These are phyloP conservation scores for Melastoma malabathricum DNA, from an alignment of 345 rosid species.

Conservation along the genomic window DNA sequence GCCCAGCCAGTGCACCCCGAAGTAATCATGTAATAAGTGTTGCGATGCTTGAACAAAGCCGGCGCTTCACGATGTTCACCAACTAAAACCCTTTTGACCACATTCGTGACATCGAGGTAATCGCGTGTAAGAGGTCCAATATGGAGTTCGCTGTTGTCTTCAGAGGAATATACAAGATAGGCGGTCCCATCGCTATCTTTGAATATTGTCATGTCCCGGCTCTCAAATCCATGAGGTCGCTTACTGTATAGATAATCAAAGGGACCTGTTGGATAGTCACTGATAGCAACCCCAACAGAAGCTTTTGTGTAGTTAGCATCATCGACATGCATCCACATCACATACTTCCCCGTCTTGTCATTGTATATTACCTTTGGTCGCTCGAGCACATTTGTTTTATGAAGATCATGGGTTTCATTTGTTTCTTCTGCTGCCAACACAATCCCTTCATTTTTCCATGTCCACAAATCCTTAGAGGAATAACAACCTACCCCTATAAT, in stretches of 20 bases:
- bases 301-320: conserved; percentile 93
- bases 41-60: conserved; percentile 62
- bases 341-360: conserved; percentile 53
- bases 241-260: conserved; percentile 60
- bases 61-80: conserved; percentile 90
- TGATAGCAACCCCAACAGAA: conserved; percentile 62
- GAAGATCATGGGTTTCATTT: conserved; percentile 62
- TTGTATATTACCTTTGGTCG: conserved; percentile 89
- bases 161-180: conserved; percentile 70
- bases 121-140: conserved; percentile 64
- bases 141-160: conserved; percentile 84
- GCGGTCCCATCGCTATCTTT: conserved; percentile 74
- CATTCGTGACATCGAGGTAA: conserved; percentile 48
- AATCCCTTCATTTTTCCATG: conserved; percentile 86
- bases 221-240: conserved; percentile 74
- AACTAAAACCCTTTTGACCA: conserved; percentile 42
- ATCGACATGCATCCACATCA: conserved; percentile 98
- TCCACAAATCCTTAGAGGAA: conserved; percentile 85
- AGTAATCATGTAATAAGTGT: conserved; percentile 79
- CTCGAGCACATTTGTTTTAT: conserved; percentile 80
- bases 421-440: conserved; percentile 62
- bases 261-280: conserved; percentile 71
- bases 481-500: conserved; percentile 92
- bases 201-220: conserved; percentile 92
- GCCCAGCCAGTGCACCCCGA: conserved; percentile 98